Base-by-base conservation (phyloP, 1,284 basidiomycete genomes). In the Takashimella koratensis region DNA sequence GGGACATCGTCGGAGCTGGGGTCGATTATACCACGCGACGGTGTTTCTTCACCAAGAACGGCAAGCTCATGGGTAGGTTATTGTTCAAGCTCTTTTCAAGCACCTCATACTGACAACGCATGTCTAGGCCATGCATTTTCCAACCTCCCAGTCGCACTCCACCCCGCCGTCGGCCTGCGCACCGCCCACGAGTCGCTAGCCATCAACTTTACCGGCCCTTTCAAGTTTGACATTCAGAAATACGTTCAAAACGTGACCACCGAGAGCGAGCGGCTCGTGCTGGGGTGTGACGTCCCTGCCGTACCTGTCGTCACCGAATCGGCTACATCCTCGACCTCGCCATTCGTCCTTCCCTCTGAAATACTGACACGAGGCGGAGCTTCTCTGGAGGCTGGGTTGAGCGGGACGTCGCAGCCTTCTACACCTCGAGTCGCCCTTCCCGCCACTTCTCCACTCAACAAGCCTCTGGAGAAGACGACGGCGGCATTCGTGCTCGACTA, bases 21-120 rank as follows among this genome's bases (percentile, higher is more conserved):
- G 82, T 97, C 54, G 90, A 96, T 74, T 93, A 90, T 67, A 86
- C 84, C 21, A 83, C 81, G 12, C 80, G 86, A 52, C 80, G 81
- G 53, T 86, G 85, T 0, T 96, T 97, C 76, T 95, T 87, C 71
- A 96, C 93, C 21, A 92, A 88, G 77, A 95, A 95, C 60, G 90
- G 90, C 13, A 75, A 78, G 36, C 80, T 88, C 57, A 78, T 94
- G 47, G 88, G 91, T 87, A 73, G 51, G 78, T 66, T 36, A 19
- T n/a, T n/a, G 46, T 43, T 16, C 22, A 20, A 30, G 20, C 24
- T 45, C 42, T 42, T n/a, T n/a, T 43, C 1, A 42, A 45, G 57
- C 53, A 52, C 3, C 51, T 43, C 21, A 36, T 60, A 13, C 51
- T 47, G 20, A 49, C 30, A 13, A 42, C 24, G 24, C 16, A 26